These are phyloP conservation scores for Eleusine coracana DNA, from an alignment of 176 grass and related monocot species.

Conservation along the genomic window DNA sequence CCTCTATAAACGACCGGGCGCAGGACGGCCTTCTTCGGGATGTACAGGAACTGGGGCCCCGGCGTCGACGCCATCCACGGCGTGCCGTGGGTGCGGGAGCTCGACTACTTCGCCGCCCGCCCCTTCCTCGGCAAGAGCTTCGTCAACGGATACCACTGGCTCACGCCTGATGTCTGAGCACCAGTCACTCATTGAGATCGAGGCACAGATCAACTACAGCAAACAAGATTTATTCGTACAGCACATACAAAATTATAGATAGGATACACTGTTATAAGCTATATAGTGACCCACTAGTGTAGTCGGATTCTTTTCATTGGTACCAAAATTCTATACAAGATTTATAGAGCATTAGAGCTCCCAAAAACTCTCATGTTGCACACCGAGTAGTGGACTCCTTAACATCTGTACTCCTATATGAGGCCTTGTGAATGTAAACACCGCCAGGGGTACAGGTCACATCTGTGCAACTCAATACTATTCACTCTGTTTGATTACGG, in stretches of 20 bases:
- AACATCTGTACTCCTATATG: neutral
- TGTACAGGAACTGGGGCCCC: conserved; percentile 87
- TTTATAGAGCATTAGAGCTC: neutral
- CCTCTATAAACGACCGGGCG: neutral
- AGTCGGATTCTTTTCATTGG: neutral
- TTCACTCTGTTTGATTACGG: neutral
- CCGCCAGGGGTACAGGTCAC: neutral
- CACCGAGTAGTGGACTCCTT: neutral
- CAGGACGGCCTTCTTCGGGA: conserved; percentile 92
- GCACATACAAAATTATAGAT: conserved; percentile 5
- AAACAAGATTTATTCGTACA: conserved; percentile 33
- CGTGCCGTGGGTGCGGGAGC: conserved; percentile 85
- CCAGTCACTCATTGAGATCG: neutral
- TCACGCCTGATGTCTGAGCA: conserved; percentile 67
- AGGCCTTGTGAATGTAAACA: neutral
- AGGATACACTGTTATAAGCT: neutral
- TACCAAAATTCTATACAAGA: neutral
- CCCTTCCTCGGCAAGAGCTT: conserved; percentile 91
- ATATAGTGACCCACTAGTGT: neutral
- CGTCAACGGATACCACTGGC: conserved; percentile 96
- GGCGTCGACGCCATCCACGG: conserved; percentile 75
- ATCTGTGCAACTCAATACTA: neutral
- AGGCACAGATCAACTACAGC: neutral
- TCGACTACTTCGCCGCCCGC: conserved; percentile 75
- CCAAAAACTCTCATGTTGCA: neutral